Evolutionary conservation across 352 stramenopile species (phyloP), one percentile per base, ranked within the genome.

Genomic region (Elongisporangium prolatum): DNA sequence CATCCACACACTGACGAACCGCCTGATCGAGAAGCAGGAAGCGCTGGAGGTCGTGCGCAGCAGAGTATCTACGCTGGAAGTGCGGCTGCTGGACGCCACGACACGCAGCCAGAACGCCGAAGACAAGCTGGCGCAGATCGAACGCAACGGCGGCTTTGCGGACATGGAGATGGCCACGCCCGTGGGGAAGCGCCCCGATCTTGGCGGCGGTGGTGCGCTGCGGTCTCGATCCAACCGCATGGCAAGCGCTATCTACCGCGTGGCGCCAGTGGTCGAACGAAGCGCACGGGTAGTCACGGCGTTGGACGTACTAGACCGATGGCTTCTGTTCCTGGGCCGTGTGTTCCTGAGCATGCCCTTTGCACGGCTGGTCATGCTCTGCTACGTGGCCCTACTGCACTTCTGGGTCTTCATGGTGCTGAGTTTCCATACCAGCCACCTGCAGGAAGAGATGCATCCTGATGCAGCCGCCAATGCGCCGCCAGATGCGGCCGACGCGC

Each of bases 371-470:
- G 78, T 60, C 2, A 64, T 93, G 62, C 48, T 96, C 34, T 80
- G 75, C 57, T 96, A 96, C 73, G 63, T 96, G 18, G 57, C 74
- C 59, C 63, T 96, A 60, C 75, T 96, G 49, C 87, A 96, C 62
- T 72, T 89, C 10, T 96, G 87, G 87, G 80, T 92, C 13, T 93
- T 95, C 59, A 63, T 90, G 38, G 80, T 96, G 51, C 65, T 96
- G 60, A 90, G 81, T 60, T 93, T 95, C 67, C 87, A 96, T 68
- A 96, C 87, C 54, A 93, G 78, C 59, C 85, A 95, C 60, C 50
- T 95, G 61, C 86, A 75, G 22, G 81, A 93, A 51, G 85, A 95
- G 61, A 71, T 91, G 60, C 71, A 90, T 48, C 60, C 69, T 16
- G 72, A 69, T 10, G 61, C 52, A 6, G 54, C 52, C 14, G 69